Evolutionary conservation across 1,139 yeast genomes (phyloP), one percentile per base, ranked within the genome.

Genomic region (Candida glucosophila): DNA sequence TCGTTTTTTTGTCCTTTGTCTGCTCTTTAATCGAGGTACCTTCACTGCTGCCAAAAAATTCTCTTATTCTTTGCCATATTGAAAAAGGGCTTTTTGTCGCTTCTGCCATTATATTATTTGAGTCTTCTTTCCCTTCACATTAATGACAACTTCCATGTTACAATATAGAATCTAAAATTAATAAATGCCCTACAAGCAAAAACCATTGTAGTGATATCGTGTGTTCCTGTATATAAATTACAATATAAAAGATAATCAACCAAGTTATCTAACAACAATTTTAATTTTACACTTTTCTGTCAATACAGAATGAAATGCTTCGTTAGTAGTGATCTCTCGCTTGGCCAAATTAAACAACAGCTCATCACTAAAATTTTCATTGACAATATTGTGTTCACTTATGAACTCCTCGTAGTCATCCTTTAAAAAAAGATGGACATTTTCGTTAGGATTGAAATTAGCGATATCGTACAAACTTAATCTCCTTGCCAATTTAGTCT

Each of bases 401-500:
- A 50, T 36, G 29, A 58, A 60, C 24, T 55, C 65, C 34, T 63
- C 70, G 33, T 52, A 56, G 37, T 63, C 68, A 37, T 57, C 58
- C 35, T 62, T 64, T 33, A 61, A 46, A 32, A 49, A 63, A 26
- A 64, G 41, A 28, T 44, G 55, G 14, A 59, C 45, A 10, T 24
- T 20, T 12, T 28, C 18, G 21, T 15, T 14, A 7, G 28, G 19
- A 11, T 28, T 23, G 18, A 13, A 21, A 19, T n/a, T 12, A 8
- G 23, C 14, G 15, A 27, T 17, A 6, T 21, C 20, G 17, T 34
- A 34, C 19, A 44, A 31, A 32, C 56, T 66, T 27, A 88, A 66
- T 30, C 96, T 65, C 30, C 81, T 77, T 27, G 68, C 61, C 28
- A 88, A 70, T 43, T 78, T 73, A 17, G 63, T 58, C 41, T 73